Conservation (phyloP, 257 asterid genomes). For the Solanum chiquidenum region DNA sequence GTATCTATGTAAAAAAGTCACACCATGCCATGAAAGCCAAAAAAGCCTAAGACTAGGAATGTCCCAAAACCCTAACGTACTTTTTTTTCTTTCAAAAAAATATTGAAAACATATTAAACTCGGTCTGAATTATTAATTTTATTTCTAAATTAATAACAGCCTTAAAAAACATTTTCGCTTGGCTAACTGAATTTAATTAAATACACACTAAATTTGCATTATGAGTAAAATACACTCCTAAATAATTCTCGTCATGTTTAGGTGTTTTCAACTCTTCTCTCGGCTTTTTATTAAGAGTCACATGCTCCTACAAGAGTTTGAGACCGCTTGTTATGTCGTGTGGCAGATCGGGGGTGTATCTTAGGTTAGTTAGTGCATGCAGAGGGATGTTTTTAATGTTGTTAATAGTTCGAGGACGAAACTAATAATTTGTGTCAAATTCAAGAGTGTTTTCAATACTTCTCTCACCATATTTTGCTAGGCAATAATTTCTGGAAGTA, state of each 20-base stretch:
- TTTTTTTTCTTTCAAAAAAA: not conserved
- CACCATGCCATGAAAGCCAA: not conserved
- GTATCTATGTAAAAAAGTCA: not conserved
- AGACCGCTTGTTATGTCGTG: not conserved
- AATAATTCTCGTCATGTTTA: not conserved
- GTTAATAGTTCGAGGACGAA: not conserved
- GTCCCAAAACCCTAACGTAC: not conserved
- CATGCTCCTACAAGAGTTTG: not conserved
- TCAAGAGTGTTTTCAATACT: not conserved
- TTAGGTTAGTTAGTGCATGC: not conserved
- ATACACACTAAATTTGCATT: not conserved
- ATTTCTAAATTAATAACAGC: too few relatives aligned
- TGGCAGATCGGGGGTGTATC: not conserved
- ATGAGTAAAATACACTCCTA: not conserved
- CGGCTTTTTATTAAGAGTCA: not conserved
- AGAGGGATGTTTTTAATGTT: too few relatives aligned
- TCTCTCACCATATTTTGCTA: not conserved
- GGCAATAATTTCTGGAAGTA: not conserved
- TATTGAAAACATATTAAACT: too few relatives aligned
- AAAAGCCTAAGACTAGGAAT: not conserved
- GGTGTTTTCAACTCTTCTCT: not conserved
- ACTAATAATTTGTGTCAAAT: too few relatives aligned
- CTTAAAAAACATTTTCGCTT: too few relatives aligned
- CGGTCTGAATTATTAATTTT: too few relatives aligned
- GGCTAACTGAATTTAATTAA: not conserved